Percentiles rank a stretch among this genome's conserved stretches.
These are phyloP conservation scores for Dryadomyces quercus-mongolicae DNA, from an alignment of 2,329 filamentous ascomycete species.

Conservation along the genomic window DNA sequence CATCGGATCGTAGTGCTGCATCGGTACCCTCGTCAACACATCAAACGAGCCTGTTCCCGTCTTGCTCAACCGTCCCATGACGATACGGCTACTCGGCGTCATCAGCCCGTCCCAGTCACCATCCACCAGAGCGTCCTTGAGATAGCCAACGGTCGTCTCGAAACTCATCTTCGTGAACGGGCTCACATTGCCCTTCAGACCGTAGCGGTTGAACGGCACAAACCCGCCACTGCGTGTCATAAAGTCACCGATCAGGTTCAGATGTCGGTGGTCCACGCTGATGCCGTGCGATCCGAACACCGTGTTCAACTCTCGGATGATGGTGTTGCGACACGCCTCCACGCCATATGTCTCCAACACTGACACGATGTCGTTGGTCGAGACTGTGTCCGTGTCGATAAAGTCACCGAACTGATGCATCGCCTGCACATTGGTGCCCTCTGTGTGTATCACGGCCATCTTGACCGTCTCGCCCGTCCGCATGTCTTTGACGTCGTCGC, in stretches of 20 bases:
- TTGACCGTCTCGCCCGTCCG: slow-evolving; percentile 34
- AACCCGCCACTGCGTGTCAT: slow-evolving; percentile 94
- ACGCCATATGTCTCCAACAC: slow-evolving; percentile 83
- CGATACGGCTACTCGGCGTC: slow-evolving; percentile 77
- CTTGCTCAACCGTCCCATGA: slow-evolving; percentile 70
- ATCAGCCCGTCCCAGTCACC: slow-evolving; percentile 81
- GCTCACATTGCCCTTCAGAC: slow-evolving; percentile 70
- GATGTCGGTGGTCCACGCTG: slow-evolving; percentile 77
- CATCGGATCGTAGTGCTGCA: slow-evolving; percentile 29
- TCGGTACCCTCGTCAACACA: slow-evolving; percentile 55
- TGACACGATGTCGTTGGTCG: slow-evolving; percentile 85
- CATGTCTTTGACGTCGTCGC: slow-evolving; percentile 40
- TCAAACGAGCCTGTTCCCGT: slow-evolving; percentile 90
- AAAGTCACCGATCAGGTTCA: slow-evolving; percentile 91
- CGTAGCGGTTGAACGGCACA: slow-evolving; percentile 84
- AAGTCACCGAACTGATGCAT: slow-evolving; percentile 82
- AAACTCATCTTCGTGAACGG: slow-evolving; percentile 99
- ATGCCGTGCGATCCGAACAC: slow-evolving; percentile 92
- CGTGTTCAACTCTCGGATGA: slow-evolving; percentile 71
- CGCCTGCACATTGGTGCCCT: slow-evolving; percentile 76
- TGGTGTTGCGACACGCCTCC: slow-evolving; percentile 78
- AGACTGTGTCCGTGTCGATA: slow-evolving; percentile 74
- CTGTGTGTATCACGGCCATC: slow-evolving; percentile 56
- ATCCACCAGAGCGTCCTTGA: slow-evolving; percentile 84
- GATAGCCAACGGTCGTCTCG: slow-evolving; percentile 88